These are phyloP conservation scores for Paratinospora sagittata DNA, from an alignment of 164 flowering plant genomes.

Conservation along the genomic window DNA sequence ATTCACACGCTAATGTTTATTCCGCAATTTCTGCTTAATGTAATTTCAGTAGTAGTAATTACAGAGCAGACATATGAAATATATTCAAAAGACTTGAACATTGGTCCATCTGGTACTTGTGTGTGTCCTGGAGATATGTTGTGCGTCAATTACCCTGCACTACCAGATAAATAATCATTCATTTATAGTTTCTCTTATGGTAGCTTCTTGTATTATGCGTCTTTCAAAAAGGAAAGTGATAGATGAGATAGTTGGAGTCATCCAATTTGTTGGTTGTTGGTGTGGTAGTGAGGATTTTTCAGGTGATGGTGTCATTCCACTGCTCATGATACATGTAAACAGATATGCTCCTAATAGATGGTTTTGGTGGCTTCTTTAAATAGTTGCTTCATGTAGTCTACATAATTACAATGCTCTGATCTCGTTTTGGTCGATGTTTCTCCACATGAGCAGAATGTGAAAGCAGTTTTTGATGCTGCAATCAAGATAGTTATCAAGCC, in stretches of 20 bases:
- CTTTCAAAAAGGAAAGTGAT: not conserved
- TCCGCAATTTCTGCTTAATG: not conserved
- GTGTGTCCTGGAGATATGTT: not conserved
- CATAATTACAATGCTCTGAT: not conserved
- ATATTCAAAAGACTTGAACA: not conserved
- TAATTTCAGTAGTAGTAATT: not conserved
- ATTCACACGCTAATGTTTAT: not conserved
- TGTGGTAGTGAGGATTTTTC: too few species aligned
- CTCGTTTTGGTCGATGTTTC: not conserved
- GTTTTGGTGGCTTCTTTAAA: not conserved
- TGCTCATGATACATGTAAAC: constrained; percentile 3
- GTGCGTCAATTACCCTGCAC: not conserved
- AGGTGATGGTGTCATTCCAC: too few species aligned
- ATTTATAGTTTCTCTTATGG: not conserved
- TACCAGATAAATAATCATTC: not conserved
- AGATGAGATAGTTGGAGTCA: not conserved
- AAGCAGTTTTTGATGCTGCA: constrained; percentile 95
- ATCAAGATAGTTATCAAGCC: constrained; percentile 95
- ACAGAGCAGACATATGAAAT: not conserved
- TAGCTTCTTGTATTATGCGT: not conserved
- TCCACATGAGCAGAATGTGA: constrained; percentile 66
- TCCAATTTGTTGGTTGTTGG: too few species aligned
- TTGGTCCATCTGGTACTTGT: not conserved
- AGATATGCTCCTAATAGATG: not conserved
- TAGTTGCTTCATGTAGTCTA: not conserved